Evolutionary conservation across 371 early-diverging fungal genomes (phyloP).

Genomic region (Batrachochytrium dendrobatidis): DNA sequence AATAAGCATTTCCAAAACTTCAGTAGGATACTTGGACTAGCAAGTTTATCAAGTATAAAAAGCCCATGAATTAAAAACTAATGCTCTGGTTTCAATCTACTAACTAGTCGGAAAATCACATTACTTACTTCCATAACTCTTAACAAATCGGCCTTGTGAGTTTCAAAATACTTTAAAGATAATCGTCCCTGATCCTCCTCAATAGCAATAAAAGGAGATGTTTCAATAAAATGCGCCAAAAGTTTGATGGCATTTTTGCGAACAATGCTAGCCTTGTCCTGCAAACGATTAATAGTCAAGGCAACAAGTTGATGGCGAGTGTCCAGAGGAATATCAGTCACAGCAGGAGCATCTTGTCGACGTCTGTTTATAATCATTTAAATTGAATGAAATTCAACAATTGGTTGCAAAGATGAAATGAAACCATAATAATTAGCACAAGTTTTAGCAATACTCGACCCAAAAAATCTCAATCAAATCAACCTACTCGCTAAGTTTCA

Average conservation of each 20-base stretch:
- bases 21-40: conserved; percentile 17
- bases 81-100: neutral
- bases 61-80: neutral
- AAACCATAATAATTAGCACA: neutral
- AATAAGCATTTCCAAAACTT: conserved; percentile 14
- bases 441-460: neutral
- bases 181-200: conserved; percentile 78
- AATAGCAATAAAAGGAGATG: conserved; percentile 70
- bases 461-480: neutral
- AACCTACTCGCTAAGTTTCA: conserved; percentile 72
- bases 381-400: neutral
- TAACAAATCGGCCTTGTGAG: conserved; percentile 53
- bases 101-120: no score
- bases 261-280: conserved; percentile 84
- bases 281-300: conserved; percentile 66
- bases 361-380: conserved; percentile 1
- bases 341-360: conserved; percentile 13
- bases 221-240: conserved; percentile 65
- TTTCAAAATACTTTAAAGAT: conserved; percentile 56
- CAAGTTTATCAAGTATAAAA: conserved; percentile 6
- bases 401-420: neutral
- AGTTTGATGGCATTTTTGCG: conserved; percentile 83
- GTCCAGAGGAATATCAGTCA: conserved; percentile 36
- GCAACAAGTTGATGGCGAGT: conserved; percentile 59
- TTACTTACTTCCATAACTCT: conserved; percentile 35